These are phyloP conservation scores for Singerocomus inundabilis DNA, from an alignment of 1,284 basidiomycete species.

Conservation along the genomic window DNA sequence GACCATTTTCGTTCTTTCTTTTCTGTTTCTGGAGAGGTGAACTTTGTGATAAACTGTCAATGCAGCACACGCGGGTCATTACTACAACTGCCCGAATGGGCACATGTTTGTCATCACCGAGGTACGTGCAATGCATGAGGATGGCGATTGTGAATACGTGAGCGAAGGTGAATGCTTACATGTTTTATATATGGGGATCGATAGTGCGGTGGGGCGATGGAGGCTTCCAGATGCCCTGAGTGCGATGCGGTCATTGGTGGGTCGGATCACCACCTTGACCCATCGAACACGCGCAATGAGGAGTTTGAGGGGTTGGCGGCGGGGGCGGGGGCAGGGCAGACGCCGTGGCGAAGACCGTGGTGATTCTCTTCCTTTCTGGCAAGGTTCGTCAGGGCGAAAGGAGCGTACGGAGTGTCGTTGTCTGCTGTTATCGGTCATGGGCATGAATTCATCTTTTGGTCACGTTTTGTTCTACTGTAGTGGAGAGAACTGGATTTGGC, in stretches of 20 bases:
- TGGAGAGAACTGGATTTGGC: no score
- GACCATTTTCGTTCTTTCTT: neutral
- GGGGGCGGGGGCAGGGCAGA: slow-evolving; percentile 4
- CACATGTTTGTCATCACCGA: slow-evolving; percentile 50
- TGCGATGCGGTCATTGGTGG: slow-evolving; percentile 56
- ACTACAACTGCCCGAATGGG: slow-evolving; percentile 46
- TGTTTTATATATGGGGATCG: no score
- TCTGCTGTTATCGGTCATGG: neutral
- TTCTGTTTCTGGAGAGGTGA: no score
- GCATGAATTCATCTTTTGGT: no score
- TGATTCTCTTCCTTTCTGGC: no score
- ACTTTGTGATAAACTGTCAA: accelerated
- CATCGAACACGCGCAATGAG: slow-evolving; percentile 41
- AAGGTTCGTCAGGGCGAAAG: no score
- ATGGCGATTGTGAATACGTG: no score
- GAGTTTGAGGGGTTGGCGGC: slow-evolving; percentile 46
- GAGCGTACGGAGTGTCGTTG: no score
- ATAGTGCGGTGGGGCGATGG: slow-evolving; percentile 59
- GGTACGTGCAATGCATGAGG: no score
- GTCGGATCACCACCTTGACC: slow-evolving; percentile 38
- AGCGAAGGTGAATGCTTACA: no score
- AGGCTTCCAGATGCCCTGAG: slow-evolving; percentile 48
- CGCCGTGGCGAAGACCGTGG: slow-evolving; percentile 21
- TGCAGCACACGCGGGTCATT: slow-evolving; percentile 45
- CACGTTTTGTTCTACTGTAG: no score